Evolutionary conservation across 768 basidiomycete species (phyloP).

Genomic region (Rhizopogon salebrosus): DNA sequence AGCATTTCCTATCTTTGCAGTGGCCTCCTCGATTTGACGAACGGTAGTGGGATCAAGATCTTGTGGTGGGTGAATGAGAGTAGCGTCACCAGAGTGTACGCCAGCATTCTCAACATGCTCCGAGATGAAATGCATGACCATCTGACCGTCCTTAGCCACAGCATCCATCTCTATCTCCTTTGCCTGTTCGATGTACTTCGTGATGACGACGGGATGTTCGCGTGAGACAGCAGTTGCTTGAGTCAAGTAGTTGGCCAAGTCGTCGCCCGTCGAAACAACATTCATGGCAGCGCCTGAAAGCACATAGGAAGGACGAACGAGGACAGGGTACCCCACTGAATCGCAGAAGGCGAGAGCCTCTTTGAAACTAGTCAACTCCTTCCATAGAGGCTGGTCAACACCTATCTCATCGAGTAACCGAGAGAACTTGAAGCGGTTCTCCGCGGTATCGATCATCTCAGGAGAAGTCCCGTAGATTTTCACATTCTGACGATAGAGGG

Average conservation of each 20-base stretch:
- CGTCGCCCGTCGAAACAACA: slow-evolving; percentile 90
- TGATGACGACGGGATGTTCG: slow-evolving; percentile 96
- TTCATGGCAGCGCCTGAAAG: slow-evolving; percentile 99
- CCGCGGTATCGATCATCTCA: slow-evolving; percentile 99
- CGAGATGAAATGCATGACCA: slow-evolving; percentile 99
- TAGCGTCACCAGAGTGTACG: slow-evolving; percentile 98
- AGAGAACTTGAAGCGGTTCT: slow-evolving; percentile 99
- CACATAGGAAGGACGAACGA: slow-evolving; percentile 96
- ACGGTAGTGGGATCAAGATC: slow-evolving; percentile 97
- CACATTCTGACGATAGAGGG: slow-evolving; percentile 94
- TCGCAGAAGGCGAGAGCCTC: slow-evolving; percentile 89
- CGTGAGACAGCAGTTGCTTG: slow-evolving; percentile 96
- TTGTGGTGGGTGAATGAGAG: slow-evolving; percentile 96
- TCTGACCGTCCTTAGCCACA: slow-evolving; percentile 92
- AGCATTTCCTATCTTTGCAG: slow-evolving; percentile 94
- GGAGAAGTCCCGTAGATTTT: slow-evolving; percentile 98
- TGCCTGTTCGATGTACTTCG: slow-evolving; percentile 98
- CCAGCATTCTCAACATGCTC: slow-evolving; percentile 93
- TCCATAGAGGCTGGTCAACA: slow-evolving; percentile 98
- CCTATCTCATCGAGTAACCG: slow-evolving; percentile 95
- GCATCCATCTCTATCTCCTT: slow-evolving; percentile 99
- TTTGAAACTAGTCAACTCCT: slow-evolving; percentile 88
- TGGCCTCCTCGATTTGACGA: slow-evolving; percentile 93
- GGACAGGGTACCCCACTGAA: slow-evolving; percentile 90
- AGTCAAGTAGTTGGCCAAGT: slow-evolving; percentile 86